Conservation (phyloP, 2,329 filamentous ascomycete genomes). For the Akanthomyces uredinophilus region DNA sequence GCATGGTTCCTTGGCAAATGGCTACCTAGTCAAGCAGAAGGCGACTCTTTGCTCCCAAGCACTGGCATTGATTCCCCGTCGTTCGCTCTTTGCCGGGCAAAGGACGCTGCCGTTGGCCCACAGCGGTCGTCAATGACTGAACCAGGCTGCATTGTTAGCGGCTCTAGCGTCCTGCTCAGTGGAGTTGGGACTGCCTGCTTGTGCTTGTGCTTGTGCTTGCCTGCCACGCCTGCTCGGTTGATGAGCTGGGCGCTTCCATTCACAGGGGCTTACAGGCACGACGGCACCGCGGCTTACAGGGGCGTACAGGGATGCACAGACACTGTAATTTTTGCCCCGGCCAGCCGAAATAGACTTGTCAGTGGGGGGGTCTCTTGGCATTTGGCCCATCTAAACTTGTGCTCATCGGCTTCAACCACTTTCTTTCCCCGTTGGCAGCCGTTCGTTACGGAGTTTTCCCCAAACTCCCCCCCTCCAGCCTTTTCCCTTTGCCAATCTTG, state of each 20-base stretch:
- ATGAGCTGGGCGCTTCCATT: no score
- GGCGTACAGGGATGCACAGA: neutral
- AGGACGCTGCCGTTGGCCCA: neutral
- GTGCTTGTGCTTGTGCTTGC: no score
- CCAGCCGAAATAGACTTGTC: neutral
- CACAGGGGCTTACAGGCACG: no score
- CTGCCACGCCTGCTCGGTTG: neutral
- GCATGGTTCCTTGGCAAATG: neutral
- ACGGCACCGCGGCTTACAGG: no score
- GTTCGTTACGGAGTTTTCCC: neutral
- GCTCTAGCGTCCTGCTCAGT: neutral
- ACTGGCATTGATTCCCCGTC: neutral
- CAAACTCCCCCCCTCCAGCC: neutral
- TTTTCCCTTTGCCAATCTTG: neutral
- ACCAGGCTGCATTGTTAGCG: neutral
- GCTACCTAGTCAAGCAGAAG: neutral
- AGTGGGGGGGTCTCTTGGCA: neutral
- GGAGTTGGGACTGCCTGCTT: neutral
- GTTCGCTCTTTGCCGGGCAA: neutral
- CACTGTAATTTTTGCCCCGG: neutral
- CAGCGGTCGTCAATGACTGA: constrained; percentile 1
- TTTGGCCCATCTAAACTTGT: neutral
- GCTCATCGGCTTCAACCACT: neutral
- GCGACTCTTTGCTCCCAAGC: neutral
- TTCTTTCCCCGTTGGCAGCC: neutral